Evolutionary conservation across 306 rosid species (phyloP), one percentile per base, ranked within the genome.

Genomic region (Lathyrus tuberosus): DNA sequence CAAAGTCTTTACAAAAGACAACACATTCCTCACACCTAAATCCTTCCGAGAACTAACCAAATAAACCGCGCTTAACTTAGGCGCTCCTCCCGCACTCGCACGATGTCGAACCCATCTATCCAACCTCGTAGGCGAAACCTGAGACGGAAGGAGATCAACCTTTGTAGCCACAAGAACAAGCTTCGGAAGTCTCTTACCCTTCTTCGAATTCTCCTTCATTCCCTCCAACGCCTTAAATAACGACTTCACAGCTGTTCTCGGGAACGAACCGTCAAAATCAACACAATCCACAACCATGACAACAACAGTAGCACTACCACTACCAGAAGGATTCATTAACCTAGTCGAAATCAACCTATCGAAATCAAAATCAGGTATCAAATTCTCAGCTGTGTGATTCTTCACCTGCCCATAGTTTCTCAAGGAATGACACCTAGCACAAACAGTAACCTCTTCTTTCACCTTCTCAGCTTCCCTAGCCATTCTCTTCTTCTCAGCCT

Each of bases 241-340:
- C 13, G 96, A 88, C 43, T 85, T 86, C 22, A 87, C 96, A 0
- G 98, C 98, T 2, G 83, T 75, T 73, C 82, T 86, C 0, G 98
- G 98, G 48, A 93, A 93, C 2, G 97, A 90, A 40, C 96, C 98
- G 41, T 93, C 98, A 73, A 93, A 90, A 84, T 93, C 97, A 70
- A 93, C 91, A 80, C 94, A 90, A 81, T 93, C 98, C 72, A 93
- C 96, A 57, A 93, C 97, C 96, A 90, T 88, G 31, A 90, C 91
- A 8, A 92, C 97, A 65, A 84, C 86, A 61, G 78, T 82, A n/a
- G 86, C 69, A 71, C 84, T 89, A 38, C 86, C 85, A 74, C 80
- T 90, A 40, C 88, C 83, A 67, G 90, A 48, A 33, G 89, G 86
- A 60, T 90, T 93, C 84, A 88, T 83, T 75, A 93, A 52, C 82